Conservation (phyloP, 306 rosid species). For the Malus orientalis region DNA sequence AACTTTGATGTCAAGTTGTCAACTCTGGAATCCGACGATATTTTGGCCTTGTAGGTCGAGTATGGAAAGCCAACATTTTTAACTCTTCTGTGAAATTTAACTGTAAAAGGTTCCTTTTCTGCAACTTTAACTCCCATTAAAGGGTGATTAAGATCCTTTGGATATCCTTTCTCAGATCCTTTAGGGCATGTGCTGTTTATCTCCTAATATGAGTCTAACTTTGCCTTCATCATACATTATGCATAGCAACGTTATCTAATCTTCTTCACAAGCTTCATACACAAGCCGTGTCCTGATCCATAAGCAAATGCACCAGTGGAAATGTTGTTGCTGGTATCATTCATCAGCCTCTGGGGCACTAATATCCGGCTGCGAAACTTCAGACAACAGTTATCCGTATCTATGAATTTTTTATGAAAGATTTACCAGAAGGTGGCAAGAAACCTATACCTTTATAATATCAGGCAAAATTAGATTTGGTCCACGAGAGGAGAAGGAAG, state of each 20-base stretch:
- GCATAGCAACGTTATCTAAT: constrained; percentile 24
- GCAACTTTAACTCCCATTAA: constrained; percentile 12
- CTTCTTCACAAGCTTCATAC: constrained; percentile 16
- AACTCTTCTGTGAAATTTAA: constrained; percentile 14
- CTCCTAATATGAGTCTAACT: background rate
- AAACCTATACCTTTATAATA: constrained; percentile 1
- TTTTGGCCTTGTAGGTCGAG: background rate
- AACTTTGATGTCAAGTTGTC: constrained; percentile 6
- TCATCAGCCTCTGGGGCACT: constrained; percentile 23
- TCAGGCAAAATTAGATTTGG: background rate
- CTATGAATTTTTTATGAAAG: background rate
- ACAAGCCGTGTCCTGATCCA: constrained; percentile 30
- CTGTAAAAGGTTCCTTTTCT: background rate
- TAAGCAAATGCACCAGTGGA: constrained; percentile 15
- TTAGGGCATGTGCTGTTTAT: background rate
- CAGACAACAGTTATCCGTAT: background rate
- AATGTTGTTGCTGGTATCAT: background rate
- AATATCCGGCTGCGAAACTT: constrained; percentile 17
- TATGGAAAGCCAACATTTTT: constrained; percentile 27
- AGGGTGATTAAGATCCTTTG: constrained; percentile 26
- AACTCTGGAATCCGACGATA: background rate
- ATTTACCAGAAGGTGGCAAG: background rate
- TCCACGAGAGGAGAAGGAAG: constrained; percentile 19
- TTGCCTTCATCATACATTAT: background rate
- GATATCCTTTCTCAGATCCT: background rate